Percentiles rank a stretch among this genome's conserved stretches.
Evolutionary conservation across 163 green algal genomes (phyloP).

Genomic region (Scenedesmus sp.): DNA sequence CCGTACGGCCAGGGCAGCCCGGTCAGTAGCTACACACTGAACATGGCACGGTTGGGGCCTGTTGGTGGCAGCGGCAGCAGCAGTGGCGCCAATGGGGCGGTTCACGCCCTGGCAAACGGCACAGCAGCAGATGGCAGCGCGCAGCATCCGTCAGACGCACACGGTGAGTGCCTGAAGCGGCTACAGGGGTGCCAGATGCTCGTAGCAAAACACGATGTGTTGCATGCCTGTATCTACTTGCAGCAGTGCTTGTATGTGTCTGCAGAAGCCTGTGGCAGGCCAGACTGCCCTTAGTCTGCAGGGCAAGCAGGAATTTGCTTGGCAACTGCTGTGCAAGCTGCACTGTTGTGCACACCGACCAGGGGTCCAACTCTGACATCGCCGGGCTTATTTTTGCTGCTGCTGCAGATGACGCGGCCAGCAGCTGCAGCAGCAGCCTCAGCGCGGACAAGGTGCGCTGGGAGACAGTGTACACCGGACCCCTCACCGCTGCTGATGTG

Average conservation of each 20-base stretch:
- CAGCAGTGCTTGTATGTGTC: not conserved
- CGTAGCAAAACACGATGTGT: not conserved
- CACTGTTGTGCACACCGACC: not conserved
- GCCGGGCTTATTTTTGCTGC: not conserved
- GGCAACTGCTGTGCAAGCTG: not conserved
- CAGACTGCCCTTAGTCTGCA: not conserved
- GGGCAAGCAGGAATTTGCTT: not conserved
- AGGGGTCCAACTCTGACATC: not conserved
- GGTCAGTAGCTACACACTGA: constrained; percentile 58
- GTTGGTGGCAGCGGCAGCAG: constrained; percentile 29
- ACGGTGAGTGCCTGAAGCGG: not conserved
- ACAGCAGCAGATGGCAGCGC: not conserved
- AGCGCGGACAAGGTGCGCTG: constrained; percentile 32
- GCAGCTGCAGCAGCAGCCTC: constrained; percentile 24
- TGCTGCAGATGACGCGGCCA: constrained; percentile 28
- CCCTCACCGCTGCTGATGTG: constrained; percentile 47
- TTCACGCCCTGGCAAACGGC: not conserved
- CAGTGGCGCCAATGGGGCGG: not conserved
- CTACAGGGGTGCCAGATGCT: not conserved
- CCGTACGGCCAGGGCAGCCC: constrained; percentile 57
- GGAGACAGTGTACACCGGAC: constrained; percentile 61
- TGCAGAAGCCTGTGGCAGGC: not conserved
- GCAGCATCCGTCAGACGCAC: not conserved
- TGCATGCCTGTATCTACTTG: not conserved
- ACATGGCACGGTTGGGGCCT: constrained; percentile 50